Percentiles rank a stretch among this genome's conserved stretches.
Conservation (phyloP, 1,284 basidiomycete genomes). For the Ganoderma multipileum region DNA sequence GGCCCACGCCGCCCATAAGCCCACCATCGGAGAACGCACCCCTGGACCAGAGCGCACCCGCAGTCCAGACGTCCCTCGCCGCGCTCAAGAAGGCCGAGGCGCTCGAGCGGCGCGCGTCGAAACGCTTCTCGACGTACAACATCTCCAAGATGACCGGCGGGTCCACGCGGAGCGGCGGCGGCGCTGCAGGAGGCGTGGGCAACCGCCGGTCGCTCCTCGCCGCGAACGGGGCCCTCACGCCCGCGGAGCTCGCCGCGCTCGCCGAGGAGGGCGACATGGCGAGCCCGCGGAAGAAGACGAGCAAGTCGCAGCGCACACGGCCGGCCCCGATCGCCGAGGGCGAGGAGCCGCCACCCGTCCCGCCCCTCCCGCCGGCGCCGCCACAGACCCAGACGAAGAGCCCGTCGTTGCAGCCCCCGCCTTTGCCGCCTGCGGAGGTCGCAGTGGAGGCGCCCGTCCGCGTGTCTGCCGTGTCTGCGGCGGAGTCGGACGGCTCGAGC, state of each 20-base stretch:
- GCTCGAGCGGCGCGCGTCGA: constrained; percentile 91
- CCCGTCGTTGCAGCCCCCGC: constrained; percentile 12
- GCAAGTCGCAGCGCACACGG: constrained; percentile 35
- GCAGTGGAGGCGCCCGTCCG: constrained; percentile 6
- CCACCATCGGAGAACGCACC: constrained; percentile 22
- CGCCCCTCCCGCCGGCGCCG: constrained; percentile 42
- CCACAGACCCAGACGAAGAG: constrained; percentile 28
- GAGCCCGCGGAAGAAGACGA: constrained; percentile 36
- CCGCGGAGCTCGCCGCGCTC: constrained; percentile 71
- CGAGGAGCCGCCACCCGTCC: constrained; percentile 58
- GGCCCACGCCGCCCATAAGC: constrained; percentile 26
- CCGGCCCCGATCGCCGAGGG: constrained; percentile 46
- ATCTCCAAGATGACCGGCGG: constrained; percentile 91
- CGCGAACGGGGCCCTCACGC: constrained; percentile 60
- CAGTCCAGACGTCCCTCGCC: constrained; percentile 84
- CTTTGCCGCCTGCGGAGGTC: constrained; percentile 9
- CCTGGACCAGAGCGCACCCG: constrained; percentile 48
- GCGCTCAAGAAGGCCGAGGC: constrained; percentile 89
- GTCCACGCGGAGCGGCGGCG: constrained; percentile 41
- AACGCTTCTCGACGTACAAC: constrained; percentile 96
- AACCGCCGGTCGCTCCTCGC: constrained; percentile 75
- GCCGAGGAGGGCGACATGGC: constrained; percentile 69
- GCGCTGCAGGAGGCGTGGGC: constrained; percentile 37
- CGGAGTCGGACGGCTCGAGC: constrained; percentile 21
- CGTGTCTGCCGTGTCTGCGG: constrained; percentile 19